Evolutionary conservation across 108 stramenopile species (phyloP), one percentile per base, ranked within the genome.

Genomic region (Cyclotella atomus): DNA sequence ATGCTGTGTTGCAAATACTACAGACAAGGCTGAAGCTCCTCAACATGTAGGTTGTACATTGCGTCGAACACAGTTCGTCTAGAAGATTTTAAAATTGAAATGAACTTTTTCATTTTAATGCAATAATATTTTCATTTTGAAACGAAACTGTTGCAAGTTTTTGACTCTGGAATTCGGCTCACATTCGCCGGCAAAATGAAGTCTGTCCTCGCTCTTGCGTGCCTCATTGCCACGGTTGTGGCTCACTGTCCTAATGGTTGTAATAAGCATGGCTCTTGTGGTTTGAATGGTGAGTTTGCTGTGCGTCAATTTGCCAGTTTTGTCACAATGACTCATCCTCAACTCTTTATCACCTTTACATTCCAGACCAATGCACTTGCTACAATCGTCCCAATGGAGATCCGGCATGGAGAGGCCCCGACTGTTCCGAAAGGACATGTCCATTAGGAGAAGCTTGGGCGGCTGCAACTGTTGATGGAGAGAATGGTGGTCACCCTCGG

Each of bases 371-470:
- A 59, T 93, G 94, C 77, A 88, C 84, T 1, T 95, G 94, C 81
- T 88, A 91, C 85, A 67, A 68, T 14, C 84, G 88, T 59, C 80
- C 83, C 65, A 76, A 73, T 75, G 88, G 84, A 54, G 91, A 89
- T 54, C 74, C 89, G 19, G 91, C 85, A 33, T 94, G 79, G 82
- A 77, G 63, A 30, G 92, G 84, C 34, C 86, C 84, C 49, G 95
- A 95, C 73, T 95, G 95, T 84, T 85, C 84, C 15, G 60, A 81
- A 57, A 75, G 94, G 67, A 88, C 88, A 41, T 95, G 94, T 77
- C 94, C 92, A 2, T 50, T 44, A 32, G 94, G 91, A 43, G 73
- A 62, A 20, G 81, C 83, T 21, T 90, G 89, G 89, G 83, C 73
- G 52, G 49, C 79, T 23, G 80, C 70, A 24, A 45, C 57, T 21